Evolutionary conservation across 1,284 basidiomycete genomes (phyloP).

Genomic region (Cryptococcus wingfieldii): DNA sequence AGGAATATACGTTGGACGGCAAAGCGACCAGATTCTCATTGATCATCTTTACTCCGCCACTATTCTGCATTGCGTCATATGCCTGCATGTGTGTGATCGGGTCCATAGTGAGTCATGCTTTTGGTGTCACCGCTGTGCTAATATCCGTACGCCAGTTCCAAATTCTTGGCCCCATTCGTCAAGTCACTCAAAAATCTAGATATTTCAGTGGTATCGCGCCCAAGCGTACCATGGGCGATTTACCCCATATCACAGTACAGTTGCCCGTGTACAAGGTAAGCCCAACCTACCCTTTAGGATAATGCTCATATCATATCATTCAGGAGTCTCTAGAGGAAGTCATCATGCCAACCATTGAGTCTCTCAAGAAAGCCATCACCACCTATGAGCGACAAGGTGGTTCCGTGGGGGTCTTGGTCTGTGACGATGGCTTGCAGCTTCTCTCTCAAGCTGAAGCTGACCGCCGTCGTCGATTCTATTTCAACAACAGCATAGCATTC

Average conservation of each 20-base stretch:
- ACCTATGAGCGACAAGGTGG: constrained; percentile 47
- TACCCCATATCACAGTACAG: constrained; percentile 58
- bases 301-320: neutral
- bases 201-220: constrained; percentile 54
- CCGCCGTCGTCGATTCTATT: constrained; percentile 68
- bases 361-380: constrained; percentile 63
- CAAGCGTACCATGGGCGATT: constrained; percentile 50
- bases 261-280: constrained; percentile 59
- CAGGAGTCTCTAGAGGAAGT: constrained; percentile 58
- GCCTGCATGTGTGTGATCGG: constrained; percentile 23
- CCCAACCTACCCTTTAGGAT: constrained; percentile 3
- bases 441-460: constrained; percentile 57
- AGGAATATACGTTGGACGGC: constrained; percentile 54
- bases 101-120: constrained; percentile 34
- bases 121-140: constrained; percentile 29
- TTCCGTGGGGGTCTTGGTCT: constrained; percentile 46
- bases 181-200: constrained; percentile 54
- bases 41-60: constrained; percentile 48
- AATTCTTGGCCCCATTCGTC: constrained; percentile 53
- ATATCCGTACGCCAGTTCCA: constrained; percentile 19
- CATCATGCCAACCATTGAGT: constrained; percentile 66
- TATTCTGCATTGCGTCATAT: constrained; percentile 51
- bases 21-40: constrained; percentile 52
- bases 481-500: constrained; percentile 78
- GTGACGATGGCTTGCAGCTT: constrained; percentile 61